A percentile compares a stretch with the other conserved stretches of the same genome.
phyloP scores from a whole-genome alignment of 139 green algal genomes.

The Chlamydomonas urium region DNA sequence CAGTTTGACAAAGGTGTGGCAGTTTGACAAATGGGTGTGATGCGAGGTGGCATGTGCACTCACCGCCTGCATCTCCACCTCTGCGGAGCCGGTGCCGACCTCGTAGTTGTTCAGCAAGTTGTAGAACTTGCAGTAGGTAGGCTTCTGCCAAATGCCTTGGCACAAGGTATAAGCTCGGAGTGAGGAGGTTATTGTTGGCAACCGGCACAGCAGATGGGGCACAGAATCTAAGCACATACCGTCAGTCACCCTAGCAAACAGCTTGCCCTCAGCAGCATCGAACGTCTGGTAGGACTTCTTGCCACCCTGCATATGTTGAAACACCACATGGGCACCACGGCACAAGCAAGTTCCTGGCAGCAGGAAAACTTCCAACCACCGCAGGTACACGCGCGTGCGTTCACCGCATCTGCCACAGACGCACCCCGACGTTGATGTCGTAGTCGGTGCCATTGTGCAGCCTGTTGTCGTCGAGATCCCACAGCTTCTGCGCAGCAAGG shows the following conservation, averaged over 20 bases:
- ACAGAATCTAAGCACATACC: no score
- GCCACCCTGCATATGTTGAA: neutral
- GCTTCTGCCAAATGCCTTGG: neutral
- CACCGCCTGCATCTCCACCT: neutral
- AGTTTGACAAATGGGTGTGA: no score
- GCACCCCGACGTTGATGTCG: neutral
- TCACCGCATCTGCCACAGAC: no score
- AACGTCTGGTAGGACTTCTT: constrained; percentile 11
- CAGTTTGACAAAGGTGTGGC: no score
- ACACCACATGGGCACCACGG: no score
- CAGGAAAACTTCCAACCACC: no score
- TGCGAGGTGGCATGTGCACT: no score
- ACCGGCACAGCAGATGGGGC: no score
- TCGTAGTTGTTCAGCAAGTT: constrained; percentile 10
- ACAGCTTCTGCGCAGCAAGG: neutral
- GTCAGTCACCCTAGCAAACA: neutral
- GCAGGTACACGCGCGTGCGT: no score
- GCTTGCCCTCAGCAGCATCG: constrained; percentile 4
- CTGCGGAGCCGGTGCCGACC: neutral
- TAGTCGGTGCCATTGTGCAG: neutral
- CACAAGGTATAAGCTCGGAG: no score
- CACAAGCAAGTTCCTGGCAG: no score
- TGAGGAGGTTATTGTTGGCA: no score
- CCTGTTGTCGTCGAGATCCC: constrained; percentile 9
- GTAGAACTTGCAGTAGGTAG: neutral